A percentile compares a stretch with the other conserved stretches of the same genome.
Evolutionary conservation across 2,329 filamentous ascomycete species (phyloP).

Genomic region (Colletotrichum lentis): DNA sequence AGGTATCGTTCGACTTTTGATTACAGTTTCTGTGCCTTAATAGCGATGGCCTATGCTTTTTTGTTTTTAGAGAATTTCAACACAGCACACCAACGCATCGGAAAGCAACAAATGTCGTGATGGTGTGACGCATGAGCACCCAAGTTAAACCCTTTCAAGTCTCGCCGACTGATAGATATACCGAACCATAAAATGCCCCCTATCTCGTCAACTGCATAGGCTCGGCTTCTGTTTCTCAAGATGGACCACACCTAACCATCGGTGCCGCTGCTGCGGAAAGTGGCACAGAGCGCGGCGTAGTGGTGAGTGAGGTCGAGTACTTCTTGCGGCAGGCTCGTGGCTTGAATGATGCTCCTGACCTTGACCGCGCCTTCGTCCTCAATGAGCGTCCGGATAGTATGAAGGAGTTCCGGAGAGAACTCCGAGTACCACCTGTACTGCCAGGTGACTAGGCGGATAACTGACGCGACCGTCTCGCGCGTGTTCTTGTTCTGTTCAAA

Average conservation of each 20-base stretch:
- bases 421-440: constrained; percentile 99
- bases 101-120: constrained; percentile 16
- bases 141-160: constrained; percentile 21
- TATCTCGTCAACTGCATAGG: constrained; percentile 7
- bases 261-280: constrained; percentile 92
- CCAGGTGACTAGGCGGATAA: constrained; percentile 94
- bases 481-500: constrained; percentile 83
- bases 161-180: constrained; percentile 13
- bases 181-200: constrained; percentile 15
- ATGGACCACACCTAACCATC: constrained; percentile 68
- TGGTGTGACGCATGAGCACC: constrained; percentile 20
- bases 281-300: constrained; percentile 92
- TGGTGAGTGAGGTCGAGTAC: constrained; percentile 95
- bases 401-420: constrained; percentile 92
- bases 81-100: constrained; percentile 22
- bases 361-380: constrained; percentile 98
- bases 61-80: constrained; percentile 19
- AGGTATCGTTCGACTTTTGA: constrained; percentile 37
- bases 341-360: constrained; percentile 95
- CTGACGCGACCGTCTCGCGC: constrained; percentile 79
- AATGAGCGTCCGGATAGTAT: constrained; percentile 88
- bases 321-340: constrained; percentile 89
- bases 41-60: constrained; percentile 26
- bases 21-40: constrained; percentile 23
- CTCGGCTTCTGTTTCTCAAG: not conserved